phyloP scores from a whole-genome alignment of 1,284 basidiomycete genomes.

The Mycena sp. region DNA sequence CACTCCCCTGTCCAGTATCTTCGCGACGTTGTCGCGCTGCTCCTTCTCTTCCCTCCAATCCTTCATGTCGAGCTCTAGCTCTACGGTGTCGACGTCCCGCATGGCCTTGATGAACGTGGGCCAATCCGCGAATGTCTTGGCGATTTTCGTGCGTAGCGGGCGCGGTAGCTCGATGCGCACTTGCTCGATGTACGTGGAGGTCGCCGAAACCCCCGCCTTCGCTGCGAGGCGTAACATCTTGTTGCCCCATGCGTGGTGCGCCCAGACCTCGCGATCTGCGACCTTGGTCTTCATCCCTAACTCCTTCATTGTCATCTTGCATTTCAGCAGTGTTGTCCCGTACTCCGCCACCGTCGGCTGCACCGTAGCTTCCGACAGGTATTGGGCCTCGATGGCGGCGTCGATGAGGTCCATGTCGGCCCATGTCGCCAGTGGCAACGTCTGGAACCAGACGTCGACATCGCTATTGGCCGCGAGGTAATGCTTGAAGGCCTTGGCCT shows the following conservation, averaged over 20 bases:
- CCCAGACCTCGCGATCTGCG: slow-evolving; percentile 1
- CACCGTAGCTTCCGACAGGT: background rate
- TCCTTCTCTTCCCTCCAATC: background rate
- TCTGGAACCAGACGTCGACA: background rate
- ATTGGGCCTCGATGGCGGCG: background rate
- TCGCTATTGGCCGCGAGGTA: background rate
- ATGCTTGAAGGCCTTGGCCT: background rate
- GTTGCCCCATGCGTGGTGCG: background rate
- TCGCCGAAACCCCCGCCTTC: background rate
- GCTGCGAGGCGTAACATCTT: background rate
- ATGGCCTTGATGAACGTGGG: background rate
- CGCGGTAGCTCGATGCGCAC: background rate
- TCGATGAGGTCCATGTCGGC: slow-evolving; percentile 3
- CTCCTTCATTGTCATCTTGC: background rate
- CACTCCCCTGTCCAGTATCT: too few species aligned
- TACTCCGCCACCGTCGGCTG: background rate
- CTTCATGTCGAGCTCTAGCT: background rate
- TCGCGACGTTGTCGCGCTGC: too few species aligned
- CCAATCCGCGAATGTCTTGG: background rate
- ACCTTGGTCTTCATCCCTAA: slow-evolving; percentile 1
- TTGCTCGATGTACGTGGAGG: slow-evolving; percentile 1
- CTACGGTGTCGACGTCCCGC: too few species aligned
- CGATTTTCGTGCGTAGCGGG: background rate
- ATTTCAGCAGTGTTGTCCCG: background rate
- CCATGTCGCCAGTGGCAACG: background rate